phyloP scores from a whole-genome alignment of 768 basidiomycete genomes.

The Imleria badia region DNA sequence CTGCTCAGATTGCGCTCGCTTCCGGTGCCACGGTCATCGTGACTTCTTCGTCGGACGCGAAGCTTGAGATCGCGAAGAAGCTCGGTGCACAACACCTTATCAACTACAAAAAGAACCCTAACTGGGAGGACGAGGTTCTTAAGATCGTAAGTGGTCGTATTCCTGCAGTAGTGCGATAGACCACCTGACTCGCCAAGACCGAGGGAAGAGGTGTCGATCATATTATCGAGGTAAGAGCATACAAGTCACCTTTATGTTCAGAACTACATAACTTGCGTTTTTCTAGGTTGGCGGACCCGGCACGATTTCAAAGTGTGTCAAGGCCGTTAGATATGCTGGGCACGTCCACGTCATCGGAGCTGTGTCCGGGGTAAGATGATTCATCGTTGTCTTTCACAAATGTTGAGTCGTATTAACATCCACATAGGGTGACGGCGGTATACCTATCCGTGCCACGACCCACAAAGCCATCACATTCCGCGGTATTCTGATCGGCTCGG shows the following conservation, averaged over 20 bases:
- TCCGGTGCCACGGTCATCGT: slow-evolving; percentile 64
- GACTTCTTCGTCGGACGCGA: slow-evolving; percentile 67
- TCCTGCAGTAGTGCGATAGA: background rate
- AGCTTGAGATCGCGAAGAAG: slow-evolving; percentile 50
- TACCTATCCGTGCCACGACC: slow-evolving; percentile 38
- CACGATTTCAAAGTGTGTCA: slow-evolving; percentile 46
- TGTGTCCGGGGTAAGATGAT: slow-evolving; percentile 39
- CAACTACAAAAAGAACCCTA: slow-evolving; percentile 57
- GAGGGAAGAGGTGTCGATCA: slow-evolving; percentile 35
- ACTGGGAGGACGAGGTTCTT: slow-evolving; percentile 58
- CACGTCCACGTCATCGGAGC: slow-evolving; percentile 51
- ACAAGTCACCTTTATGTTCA: background rate
- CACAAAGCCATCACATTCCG: slow-evolving; percentile 42
- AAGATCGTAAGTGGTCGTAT: slow-evolving; percentile 36
- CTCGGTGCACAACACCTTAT: slow-evolving; percentile 56
- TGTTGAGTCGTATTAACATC: background rate
- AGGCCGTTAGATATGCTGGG: slow-evolving; percentile 41
- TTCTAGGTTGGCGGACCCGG: slow-evolving; percentile 53
- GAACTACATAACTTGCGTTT: background rate
- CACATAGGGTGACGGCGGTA: slow-evolving; percentile 24
- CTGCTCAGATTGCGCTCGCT: slow-evolving; percentile 58
- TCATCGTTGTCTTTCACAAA: background rate
- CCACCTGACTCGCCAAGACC: slow-evolving; percentile 23
- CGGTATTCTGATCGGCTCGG: slow-evolving; percentile 56
- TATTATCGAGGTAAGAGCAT: slow-evolving; percentile 26